Evolutionary conservation across 2,329 filamentous ascomycete species (phyloP), one percentile per base, ranked within the genome.

Genomic region (Colletotrichum sp.): DNA sequence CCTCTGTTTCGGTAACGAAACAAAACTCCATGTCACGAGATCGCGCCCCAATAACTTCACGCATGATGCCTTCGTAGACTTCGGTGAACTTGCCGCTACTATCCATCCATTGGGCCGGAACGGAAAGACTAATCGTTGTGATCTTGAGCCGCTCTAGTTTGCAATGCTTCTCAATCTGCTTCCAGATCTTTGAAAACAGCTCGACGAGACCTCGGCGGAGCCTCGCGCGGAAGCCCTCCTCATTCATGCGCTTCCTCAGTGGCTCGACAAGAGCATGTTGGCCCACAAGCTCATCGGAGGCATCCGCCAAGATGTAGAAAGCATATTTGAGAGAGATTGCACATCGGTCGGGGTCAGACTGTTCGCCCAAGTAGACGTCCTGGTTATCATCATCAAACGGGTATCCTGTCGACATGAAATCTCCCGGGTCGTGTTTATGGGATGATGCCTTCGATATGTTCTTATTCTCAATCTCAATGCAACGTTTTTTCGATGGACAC

Each of bases 271-370:
- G 3, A 18, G 29, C 13, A 27, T 67, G 58, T 13, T 58, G 29
- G 5, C 15, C 7, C 34, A 29, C 15, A 15, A 67, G 16, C 4
- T 58, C 11, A 27, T 74, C 76, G 5, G 61, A 55, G 2, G 34
- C 66, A 12, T 68, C 11, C 3, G 55, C 61, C 24, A 77, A 33
- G 13, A 59, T 13, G 57, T 78, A 77, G 57, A 78, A 75, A 3
- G 75, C 76, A 34, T 75, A 78, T 29, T 78, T 78, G 27, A 75
- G 58, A 8, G 76, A 76, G 8, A 70, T 68, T 9, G 70, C 62
- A 16, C 62, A 15, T 2, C 76, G 70, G 8, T 55, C 31, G 2
- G 58, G 57, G 57, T 76, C 65, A 57, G 16, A 18, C 5, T 21
- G 16, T 27, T 78, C 73, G 34, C 64, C 71, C 8, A 75, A 57